phyloP scores from a whole-genome alignment of 192 early-diverging fungal genomes.

The Geranomyces michiganensis region DNA sequence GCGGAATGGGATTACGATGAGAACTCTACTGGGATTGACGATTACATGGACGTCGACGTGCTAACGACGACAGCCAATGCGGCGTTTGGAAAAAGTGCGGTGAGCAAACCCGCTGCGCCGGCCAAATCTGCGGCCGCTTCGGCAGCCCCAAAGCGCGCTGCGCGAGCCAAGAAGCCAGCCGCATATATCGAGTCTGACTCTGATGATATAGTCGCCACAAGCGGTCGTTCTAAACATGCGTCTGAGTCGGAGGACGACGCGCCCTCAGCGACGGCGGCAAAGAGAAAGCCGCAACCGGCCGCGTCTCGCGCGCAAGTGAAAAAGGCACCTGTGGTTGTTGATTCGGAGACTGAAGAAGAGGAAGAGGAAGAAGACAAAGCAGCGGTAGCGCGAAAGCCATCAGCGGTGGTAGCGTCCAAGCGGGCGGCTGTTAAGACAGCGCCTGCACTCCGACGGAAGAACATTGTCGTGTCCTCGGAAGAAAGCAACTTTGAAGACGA shows the following conservation, averaged over 20 bases:
- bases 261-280: background rate
- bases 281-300: background rate
- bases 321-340: background rate
- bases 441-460: background rate
- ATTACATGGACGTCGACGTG: conserved; percentile 20
- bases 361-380: background rate
- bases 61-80: background rate
- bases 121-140: background rate
- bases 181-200: background rate
- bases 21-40: conserved; percentile 9
- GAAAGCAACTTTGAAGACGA: background rate
- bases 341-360: conserved; percentile 8
- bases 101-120: background rate
- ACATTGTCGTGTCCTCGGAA: background rate
- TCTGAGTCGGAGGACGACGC: background rate
- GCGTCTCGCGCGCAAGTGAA: background rate
- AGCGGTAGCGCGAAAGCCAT: background rate
- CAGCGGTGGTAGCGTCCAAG: background rate
- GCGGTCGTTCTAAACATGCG: background rate
- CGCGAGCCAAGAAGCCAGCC: background rate
- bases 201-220: background rate
- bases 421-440: background rate
- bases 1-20: background rate
- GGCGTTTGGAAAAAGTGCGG: background rate
- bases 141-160: background rate